These are phyloP conservation scores for Rhodotorula babjevae DNA, from an alignment of 768 basidiomycete genomes.

Conservation along the genomic window DNA sequence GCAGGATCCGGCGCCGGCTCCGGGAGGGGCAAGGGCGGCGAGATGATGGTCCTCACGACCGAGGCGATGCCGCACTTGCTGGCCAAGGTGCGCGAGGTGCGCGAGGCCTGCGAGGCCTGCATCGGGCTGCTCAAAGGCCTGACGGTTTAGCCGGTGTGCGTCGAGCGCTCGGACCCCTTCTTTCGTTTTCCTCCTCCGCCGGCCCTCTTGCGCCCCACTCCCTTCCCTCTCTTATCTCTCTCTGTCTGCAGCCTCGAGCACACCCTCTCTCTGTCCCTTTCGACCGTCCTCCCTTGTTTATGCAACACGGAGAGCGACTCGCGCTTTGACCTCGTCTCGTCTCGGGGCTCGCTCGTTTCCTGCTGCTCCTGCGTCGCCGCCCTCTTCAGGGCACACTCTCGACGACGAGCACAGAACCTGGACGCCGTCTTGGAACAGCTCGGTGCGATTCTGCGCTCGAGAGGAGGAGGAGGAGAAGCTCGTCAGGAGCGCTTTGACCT, in stretches of 20 bases:
- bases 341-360: too few relatives aligned
- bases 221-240: too few relatives aligned
- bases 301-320: too few relatives aligned
- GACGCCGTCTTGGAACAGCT: too few relatives aligned
- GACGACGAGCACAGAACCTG: not conserved
- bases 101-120: slow-evolving; percentile 29
- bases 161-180: not conserved
- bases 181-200: not conserved
- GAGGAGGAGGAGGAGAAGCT: too few relatives aligned
- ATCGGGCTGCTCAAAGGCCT: slow-evolving; percentile 18
- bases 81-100: slow-evolving; percentile 27
- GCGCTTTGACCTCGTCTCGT: too few relatives aligned
- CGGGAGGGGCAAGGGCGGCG: not conserved
- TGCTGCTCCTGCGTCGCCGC: too few relatives aligned
- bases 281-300: not conserved
- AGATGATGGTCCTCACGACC: slow-evolving; percentile 26
- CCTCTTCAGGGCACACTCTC: not conserved
- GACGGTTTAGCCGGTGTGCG: not conserved
- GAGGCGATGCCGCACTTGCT: slow-evolving; percentile 37
- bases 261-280: not conserved
- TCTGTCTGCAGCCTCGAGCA: too few relatives aligned
- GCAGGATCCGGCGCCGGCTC: not conserved
- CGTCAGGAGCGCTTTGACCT: too few relatives aligned
- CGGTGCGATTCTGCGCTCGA: too few relatives aligned
- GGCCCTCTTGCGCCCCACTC: too few relatives aligned